Evolutionary conservation across 805 yeast species (phyloP), one percentile per base, ranked within the genome.

Genomic region (Ogataea kodamae): DNA sequence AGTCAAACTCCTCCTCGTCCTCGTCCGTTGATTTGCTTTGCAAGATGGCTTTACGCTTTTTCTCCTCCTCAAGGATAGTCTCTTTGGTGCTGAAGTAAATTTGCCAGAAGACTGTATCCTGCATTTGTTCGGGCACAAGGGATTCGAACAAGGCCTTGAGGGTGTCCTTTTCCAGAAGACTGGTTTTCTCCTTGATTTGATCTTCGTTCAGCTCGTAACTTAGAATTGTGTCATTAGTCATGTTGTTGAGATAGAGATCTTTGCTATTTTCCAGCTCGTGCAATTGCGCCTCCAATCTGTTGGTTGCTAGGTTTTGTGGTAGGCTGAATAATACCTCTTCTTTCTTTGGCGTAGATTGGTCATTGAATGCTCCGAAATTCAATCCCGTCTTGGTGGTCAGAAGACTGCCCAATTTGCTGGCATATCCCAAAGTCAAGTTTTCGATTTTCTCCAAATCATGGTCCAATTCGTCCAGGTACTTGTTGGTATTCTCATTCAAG

Each of bases 371-470:
- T 9, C 38, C 39, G 30, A 42, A 23, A 20, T 35, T 43, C 33
- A 40, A 30, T 4, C 46, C 50, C 8, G 55, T 39, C 23, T 41
- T 43, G 10, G 41, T 40, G 18, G 48, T 42, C 29, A 82, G 64
- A 39, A 78, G 70, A 5, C 74, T 67, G n/a, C 85, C 73, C 36
- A 82, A 64, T 49, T 69, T 75, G 24, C 62, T 55, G 11, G 77
- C 74, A 48, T 73, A 77, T n/a, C 64, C 64, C 1, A 80, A 73
- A 0, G 95, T 89, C 19, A 69, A 59, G 32, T 70, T 72, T 54
- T 89, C 96, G 6, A 86, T 78, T 33, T 67, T 66, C 46, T 84
- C 95, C 28, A 89, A 65, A 46, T 78, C 80, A 43, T 73, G 62
- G 55, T 88, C 97, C 40, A 89, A 67, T 6, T 74, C 72, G 42